These are phyloP conservation scores for Grosmannia huntii DNA, from an alignment of 2,329 filamentous ascomycete genomes.

Conservation along the genomic window DNA sequence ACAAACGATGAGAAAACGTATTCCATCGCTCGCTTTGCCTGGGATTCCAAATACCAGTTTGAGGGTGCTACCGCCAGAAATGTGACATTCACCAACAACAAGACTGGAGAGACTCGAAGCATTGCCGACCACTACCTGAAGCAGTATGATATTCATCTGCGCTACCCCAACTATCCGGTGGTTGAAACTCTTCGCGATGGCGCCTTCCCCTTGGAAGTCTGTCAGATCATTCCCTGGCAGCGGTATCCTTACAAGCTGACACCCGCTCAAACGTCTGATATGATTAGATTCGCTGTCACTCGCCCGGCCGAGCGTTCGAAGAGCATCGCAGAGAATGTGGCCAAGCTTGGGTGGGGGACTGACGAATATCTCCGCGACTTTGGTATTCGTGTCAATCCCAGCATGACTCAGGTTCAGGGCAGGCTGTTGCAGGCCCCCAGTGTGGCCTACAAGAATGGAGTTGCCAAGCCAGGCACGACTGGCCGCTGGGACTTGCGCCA, in stretches of 20 bases:
- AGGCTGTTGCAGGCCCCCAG: slow-evolving; percentile 58
- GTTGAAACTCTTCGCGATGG: slow-evolving; percentile 42
- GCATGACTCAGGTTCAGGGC: slow-evolving; percentile 56
- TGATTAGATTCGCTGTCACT: slow-evolving; percentile 91
- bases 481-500: slow-evolving; percentile 83
- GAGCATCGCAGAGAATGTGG: slow-evolving; percentile 56
- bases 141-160: slow-evolving; percentile 39
- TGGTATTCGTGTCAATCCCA: slow-evolving; percentile 53
- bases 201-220: slow-evolving; percentile 50
- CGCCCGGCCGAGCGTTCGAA: slow-evolving; percentile 54
- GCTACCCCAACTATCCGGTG: slow-evolving; percentile 37
- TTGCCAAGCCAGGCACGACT: slow-evolving; percentile 45
- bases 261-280: slow-evolving; percentile 54
- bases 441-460: slow-evolving; percentile 51
- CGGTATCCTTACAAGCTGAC: slow-evolving; percentile 51
- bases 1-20: slow-evolving; percentile 33
- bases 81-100: slow-evolving; percentile 41
- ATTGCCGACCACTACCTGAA: slow-evolving; percentile 43
- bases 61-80: slow-evolving; percentile 37
- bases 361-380: slow-evolving; percentile 64
- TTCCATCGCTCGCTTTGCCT: slow-evolving; percentile 38
- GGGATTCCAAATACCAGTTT: slow-evolving; percentile 26
- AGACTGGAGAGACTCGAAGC: slow-evolving; percentile 29
- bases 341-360: slow-evolving; percentile 49
- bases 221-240: slow-evolving; percentile 39